Percentiles rank a stretch among this genome's conserved stretches.
Evolutionary conservation across 2,329 filamentous ascomycete genomes (phyloP).

Genomic region (Ophiostoma quercus): DNA sequence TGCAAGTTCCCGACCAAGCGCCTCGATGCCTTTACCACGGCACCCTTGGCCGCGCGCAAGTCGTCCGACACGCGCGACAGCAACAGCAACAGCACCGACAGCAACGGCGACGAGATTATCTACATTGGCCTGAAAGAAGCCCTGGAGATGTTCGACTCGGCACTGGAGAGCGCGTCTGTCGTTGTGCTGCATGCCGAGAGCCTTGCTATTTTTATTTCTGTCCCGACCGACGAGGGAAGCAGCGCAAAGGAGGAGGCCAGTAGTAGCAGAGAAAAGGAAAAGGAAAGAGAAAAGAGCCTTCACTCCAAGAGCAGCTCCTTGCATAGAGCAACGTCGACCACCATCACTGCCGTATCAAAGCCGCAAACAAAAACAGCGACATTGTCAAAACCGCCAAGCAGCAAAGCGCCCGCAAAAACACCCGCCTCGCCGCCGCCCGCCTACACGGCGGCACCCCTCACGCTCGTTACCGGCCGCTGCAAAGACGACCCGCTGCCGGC

Average conservation of each 20-base stretch:
- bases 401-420: not conserved
- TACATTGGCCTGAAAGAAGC: constrained; percentile 49
- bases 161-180: constrained; percentile 51
- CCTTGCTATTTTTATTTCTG: constrained; percentile 38
- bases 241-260: not conserved
- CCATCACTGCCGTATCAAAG: not conserved
- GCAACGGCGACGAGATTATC: not conserved
- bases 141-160: constrained; percentile 59
- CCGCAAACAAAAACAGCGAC: not conserved
- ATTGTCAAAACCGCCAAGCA: not conserved
- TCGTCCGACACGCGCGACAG: not conserved
- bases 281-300: not conserved
- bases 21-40: too few relatives aligned
- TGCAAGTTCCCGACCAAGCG: constrained; percentile 33
- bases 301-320: not conserved
- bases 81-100: not conserved
- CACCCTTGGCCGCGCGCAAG: not conserved
- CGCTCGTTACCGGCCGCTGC: not conserved
- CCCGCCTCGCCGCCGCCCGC: not conserved
- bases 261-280: not conserved
- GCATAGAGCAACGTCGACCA: not conserved
- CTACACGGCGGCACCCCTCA: not conserved
- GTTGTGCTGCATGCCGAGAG: constrained; percentile 57
- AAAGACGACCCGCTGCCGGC: constrained; percentile 18
- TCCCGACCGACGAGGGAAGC: constrained; percentile 27